Evolutionary conservation across 2,329 filamentous ascomycete genomes (phyloP), one percentile per base, ranked within the genome.

Genomic region (Ceratocystis eucalypticola): DNA sequence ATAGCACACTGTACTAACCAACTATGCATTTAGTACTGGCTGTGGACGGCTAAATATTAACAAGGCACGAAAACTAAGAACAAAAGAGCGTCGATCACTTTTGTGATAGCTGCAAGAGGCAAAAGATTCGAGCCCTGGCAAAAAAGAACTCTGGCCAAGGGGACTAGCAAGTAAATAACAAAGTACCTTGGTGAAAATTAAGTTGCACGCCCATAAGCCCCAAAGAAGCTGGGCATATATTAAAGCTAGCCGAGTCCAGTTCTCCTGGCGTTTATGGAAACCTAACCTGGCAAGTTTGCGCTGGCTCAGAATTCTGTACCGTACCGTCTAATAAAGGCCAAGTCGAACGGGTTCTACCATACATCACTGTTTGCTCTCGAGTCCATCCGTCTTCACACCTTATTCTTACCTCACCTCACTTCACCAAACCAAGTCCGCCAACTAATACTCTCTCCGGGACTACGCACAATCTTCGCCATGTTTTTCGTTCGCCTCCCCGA

Each of bases 401-500:
- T 12, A 3, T 41, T 41, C 12, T 12, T 41, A 41, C 10, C 3
- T 41, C 10, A 3, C 10, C 10, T 41, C 10, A 0, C 37, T 41
- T 41, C 37, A 41, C 37, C 10, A 5, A 41, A 41, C 37, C 10
- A 41, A 41, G 37, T 5, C 37, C 1, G 37, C 12, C 37, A 41
- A 41, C 37, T 12, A 41, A 15, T 41, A 15, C 37, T 41, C 10
- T 12, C 37, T 3, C 37, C 37, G 1, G 5, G 37, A 5, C 37
- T 15, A n/a, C 41, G 17, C 33, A 20, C 20, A 62, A 48, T n/a
- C n/a, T 28, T 22, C 59, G 53, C 28, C 17, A 67, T 67, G 63
- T 65, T 70, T 61, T 69, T 68, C 33, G 67, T 71, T 66, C 46
- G 64, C 46, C 64, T 73, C 17, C 73, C 70, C 2, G 63, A 70